Base-by-base conservation (phyloP, 1,139 yeast species). In the Lodderomyces margitis region DNA sequence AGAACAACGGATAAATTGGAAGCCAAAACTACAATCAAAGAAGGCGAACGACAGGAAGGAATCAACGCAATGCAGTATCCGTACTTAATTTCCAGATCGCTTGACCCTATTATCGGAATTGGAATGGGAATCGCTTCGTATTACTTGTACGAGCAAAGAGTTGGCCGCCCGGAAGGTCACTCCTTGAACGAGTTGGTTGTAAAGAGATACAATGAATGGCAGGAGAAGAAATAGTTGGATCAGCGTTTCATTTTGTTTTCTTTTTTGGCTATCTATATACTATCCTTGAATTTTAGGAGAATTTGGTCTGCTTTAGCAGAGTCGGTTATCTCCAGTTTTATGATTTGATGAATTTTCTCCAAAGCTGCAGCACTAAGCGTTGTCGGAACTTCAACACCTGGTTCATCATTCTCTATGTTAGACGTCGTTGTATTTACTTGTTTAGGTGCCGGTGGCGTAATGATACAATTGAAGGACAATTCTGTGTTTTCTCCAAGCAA, bases 91-190 rank as follows among this genome's bases (percentile, higher is more conserved):
- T 61, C 68, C 4, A 61, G 71, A 55, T 55, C 58, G 27, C 55
- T 68, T 1, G 91, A 83, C 55, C 87, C 88, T 2, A 21, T 81
- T 2, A 70, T 81, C 46, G 88, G 83, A 1, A 53, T 82, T 1
- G 59, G 68, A 0, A 70, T 82, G 4, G 91, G 91, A 0, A 68
- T 71, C 0, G 62, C 74, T 5, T 79, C 87, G 3, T 83, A 79
- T 56, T 80, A 75, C 48, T 62, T 80, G 7, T 79, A 80, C 46
- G 91, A 83, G 54, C 62, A 57, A 44, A 64, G 86, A 48, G 70
- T 68, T 1, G 78, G 75, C 2, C 66, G 85, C 47, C 68, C 70
- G 30, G 73, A 69, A 39, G 87, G 86, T 3, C 85, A 81, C 46
- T 57, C 72, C 3, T 62, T 83, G 52, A 74, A 73, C 50, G 83